Evolutionary conservation across 768 basidiomycete genomes (phyloP), one percentile per base, ranked within the genome.

Genomic region (Lactarius sanguifluus): DNA sequence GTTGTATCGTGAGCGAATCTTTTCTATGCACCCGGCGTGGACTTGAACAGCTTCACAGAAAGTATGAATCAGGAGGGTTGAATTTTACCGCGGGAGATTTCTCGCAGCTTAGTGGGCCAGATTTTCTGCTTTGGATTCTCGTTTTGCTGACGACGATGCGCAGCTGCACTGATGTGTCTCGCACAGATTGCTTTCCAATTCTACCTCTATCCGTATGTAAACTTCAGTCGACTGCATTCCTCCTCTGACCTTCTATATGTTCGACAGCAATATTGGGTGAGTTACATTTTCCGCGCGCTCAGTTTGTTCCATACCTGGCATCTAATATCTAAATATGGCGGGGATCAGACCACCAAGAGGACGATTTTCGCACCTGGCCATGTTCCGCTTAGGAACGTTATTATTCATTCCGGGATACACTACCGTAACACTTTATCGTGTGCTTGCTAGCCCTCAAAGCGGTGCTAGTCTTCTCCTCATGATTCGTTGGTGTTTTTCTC

Each of bases 101-200:
- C 77, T 93, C 96, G 2, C 88, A 94, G 74, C 83, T 98, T 20
- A 95, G 90, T 93, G 67, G 60, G 85, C 78, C 43, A 4, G n/a
- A 32, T 59, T 18, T 7, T 50, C 38, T 50, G 13, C 23, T 57
- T n/a, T 23, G 45, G 32, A 20, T 54, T 50, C 23, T 41, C 25
- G 56, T 71, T 34, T 69, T 25, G n/a, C 58, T 28, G n/a, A 69
- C 68, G 54, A 62, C 50, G 64, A n/a, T 64, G 59, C 41, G n/a
- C 70, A 94, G 92, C 92, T 74, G 92, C 92, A 7, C 72, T 96
- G 64, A 96, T 97, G 95, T 96, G 93, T 76, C 81, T 94, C n/a
- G 91, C 88, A 67, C 94, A 96, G 76, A 91, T 97, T 60, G 86
- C 88, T 43, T 96, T 95, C 74, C 95, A 95, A 73, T 95, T 94